Evolutionary conservation across 1,139 yeast genomes (phyloP), one percentile per base, ranked within the genome.

Genomic region (Yamadazyma friedrichii): DNA sequence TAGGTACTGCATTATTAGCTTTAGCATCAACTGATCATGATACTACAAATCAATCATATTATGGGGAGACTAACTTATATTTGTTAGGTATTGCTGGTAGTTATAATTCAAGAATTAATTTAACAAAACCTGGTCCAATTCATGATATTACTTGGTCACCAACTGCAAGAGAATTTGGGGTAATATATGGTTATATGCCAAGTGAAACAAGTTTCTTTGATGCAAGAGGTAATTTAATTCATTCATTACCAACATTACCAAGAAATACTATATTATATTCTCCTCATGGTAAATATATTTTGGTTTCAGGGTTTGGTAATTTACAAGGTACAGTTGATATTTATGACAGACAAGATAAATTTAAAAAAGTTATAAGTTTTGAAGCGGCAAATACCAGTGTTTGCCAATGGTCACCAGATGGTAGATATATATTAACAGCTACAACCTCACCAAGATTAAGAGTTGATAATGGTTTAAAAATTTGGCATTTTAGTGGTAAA

Each of bases 371-470:
- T 40, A 74, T 89, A 13, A 77, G 88, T 28, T 86, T 93, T 59
- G 89, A 88, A 59, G 98, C 98, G 3, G 70, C 96, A 36, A 94
- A 94, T 67, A 89, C 98, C 10, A 85, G 95, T 24, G 95, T 85
- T 36, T 91, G 97, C 62, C 89, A 87, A 62, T 94, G 98, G 98
- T 84, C 95, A 3, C 98, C 99, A n/a, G 95, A 94, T 66, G 98
- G 98, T 31, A 80, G 95, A 57, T 88, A 77, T 58, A 82, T 94
- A 45, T 70, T 94, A 61, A 91, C 98, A 15, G 98, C 98, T 17
- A 94, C 98, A 6, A 93, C 98, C 0, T 82, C 97, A 16, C 99
- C 99, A 48, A 78, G 99, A 56, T 78, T 94, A 56, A 82, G 98
- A 59, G 99, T 94, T 39, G 99, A 94, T 63, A 94, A 94, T 62